Evolutionary conservation across 2,329 filamentous ascomycete genomes (phyloP), one percentile per base, ranked within the genome.

Genomic region (Cytospora schulzeri): DNA sequence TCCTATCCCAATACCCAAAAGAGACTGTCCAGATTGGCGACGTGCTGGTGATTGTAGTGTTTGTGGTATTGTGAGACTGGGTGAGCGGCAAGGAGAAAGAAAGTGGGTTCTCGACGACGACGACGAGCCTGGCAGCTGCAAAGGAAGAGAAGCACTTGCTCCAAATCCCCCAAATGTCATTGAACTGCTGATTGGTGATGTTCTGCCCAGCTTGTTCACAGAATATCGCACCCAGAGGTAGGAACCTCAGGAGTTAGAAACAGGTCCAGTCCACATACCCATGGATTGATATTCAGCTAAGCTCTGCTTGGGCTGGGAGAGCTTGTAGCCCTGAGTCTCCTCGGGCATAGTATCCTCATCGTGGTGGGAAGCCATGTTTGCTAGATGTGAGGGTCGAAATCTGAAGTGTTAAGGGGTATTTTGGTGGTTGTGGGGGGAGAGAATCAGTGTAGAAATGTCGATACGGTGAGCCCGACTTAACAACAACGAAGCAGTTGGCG

Each of bases 281-380:
- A 99, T 90, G 78, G 97, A 85, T 75, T 94, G 86, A 81, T 97
- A 97, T 79, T 97, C 91, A 69, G 94, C 91, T 75, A 99, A 85
- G 72, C 92, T 96, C 87, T 98, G 97, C 89, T 97, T 97, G 68
- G 85, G 85, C 87, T 97, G 92, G 71, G 92, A 93, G 76, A 97
- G 91, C 88, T 96, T 97, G 89, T 97, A 98, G 76, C 94, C 94
- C 81, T 93, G 89, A 70, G 93, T 97, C 81, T 90, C 86, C 82
- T 95, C 91, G 69, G 92, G 90, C 78, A 91, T 83, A 71, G 94
- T 87, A 74, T 98, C 94, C 68, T 97, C 92, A 15, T 91, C 85
- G 69, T 89, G 82, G 74, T 86, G 81, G 72, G 87, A 85, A 70
- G 88, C 83, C 89, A 92, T 92, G 72, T 83, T 83, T 51, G 77